These are phyloP conservation scores for Botrytis cinerea DNA, from an alignment of 2,329 filamentous ascomycete species.

Conservation along the genomic window DNA sequence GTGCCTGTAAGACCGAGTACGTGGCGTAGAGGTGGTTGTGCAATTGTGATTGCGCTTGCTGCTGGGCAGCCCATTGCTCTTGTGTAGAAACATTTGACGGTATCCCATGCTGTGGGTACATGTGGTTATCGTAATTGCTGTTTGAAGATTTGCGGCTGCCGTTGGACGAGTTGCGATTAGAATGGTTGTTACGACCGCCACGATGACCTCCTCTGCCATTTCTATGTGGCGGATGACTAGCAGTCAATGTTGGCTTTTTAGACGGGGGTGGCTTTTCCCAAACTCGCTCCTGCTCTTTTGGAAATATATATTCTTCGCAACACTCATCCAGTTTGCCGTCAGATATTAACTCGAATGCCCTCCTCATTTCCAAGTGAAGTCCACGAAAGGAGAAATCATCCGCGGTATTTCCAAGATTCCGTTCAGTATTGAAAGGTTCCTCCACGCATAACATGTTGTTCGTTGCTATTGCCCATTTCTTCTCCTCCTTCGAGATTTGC, in stretches of 20 bases:
- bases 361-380: slow-evolving; percentile 83
- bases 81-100: slow-evolving; percentile 36
- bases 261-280: slow-evolving; percentile 59
- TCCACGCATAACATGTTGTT: slow-evolving; percentile 92
- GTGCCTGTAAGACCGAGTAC: slow-evolving; percentile 46
- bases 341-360: slow-evolving; percentile 81
- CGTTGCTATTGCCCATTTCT: slow-evolving; percentile 78
- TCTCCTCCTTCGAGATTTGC: slow-evolving; percentile 77
- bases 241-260: slow-evolving; percentile 51
- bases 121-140: slow-evolving; percentile 38
- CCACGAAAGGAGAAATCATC: slow-evolving; percentile 94
- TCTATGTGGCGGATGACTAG: slow-evolving; percentile 58
- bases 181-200: slow-evolving; percentile 34
- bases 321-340: slow-evolving; percentile 78
- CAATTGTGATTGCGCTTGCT: slow-evolving; percentile 41
- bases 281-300: slow-evolving; percentile 64
- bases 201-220: slow-evolving; percentile 38
- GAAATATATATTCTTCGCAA: slow-evolving; percentile 86
- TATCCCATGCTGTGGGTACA: slow-evolving; percentile 32
- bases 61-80: slow-evolving; percentile 41
- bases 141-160: slow-evolving; percentile 41
- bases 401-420: slow-evolving; percentile 94
- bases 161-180: slow-evolving; percentile 37
- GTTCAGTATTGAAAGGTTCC: slow-evolving; percentile 87
- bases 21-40: slow-evolving; percentile 44